Percentiles rank a stretch among this genome's conserved stretches.
These are phyloP conservation scores for Syzygium aqueum DNA, from an alignment of 345 rosid genomes.

Conservation along the genomic window DNA sequence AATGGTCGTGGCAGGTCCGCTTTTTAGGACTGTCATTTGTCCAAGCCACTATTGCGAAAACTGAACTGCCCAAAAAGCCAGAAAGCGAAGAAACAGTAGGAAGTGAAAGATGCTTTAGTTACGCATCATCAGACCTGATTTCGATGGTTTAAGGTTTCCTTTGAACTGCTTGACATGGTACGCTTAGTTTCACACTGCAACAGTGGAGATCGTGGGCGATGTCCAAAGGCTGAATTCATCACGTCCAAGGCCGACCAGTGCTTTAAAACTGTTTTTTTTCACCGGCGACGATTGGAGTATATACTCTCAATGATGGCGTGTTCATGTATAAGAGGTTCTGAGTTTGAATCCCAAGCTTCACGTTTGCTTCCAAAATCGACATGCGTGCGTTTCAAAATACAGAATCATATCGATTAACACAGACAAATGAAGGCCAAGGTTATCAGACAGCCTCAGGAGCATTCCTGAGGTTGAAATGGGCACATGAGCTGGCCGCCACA, in stretches of 20 bases:
- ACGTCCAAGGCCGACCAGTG: background rate
- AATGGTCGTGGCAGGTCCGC: background rate
- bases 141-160: background rate
- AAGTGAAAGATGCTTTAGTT: background rate
- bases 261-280: no score
- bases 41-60: background rate
- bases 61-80: background rate
- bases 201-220: background rate
- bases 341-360: background rate
- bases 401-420: no score
- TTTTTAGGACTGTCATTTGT: background rate
- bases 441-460: no score
- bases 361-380: background rate
- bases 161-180: background rate
- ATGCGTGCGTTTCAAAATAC: no score
- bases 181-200: background rate
- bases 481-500: background rate
- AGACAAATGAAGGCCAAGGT: no score
- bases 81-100: background rate
- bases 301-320: background rate
- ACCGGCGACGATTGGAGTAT: background rate
- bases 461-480: background rate
- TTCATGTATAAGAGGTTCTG: no score
- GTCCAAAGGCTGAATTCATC: background rate
- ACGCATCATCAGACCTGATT: background rate